These are phyloP conservation scores for Podospora conica DNA, from an alignment of 495 filamentous ascomycete genomes.

Conservation along the genomic window DNA sequence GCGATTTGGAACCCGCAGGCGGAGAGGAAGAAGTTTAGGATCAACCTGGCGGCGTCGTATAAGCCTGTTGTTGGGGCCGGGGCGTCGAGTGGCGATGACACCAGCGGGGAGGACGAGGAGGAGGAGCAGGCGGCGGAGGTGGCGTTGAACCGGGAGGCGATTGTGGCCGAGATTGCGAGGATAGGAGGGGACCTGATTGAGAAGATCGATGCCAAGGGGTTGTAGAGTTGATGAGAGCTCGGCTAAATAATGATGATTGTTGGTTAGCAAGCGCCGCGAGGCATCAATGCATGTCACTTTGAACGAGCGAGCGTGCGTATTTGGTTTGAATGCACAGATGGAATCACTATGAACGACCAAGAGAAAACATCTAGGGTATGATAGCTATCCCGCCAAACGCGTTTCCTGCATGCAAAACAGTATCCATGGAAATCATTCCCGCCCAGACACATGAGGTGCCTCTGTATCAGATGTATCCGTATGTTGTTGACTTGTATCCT, in stretches of 20 bases:
- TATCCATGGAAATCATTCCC: slow-evolving; percentile 3
- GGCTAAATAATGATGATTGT: background rate
- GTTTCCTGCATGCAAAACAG: slow-evolving; percentile 12
- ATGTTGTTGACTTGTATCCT: background rate
- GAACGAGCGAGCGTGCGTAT: background rate
- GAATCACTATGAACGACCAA: background rate
- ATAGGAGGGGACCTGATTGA: slow-evolving; percentile 58
- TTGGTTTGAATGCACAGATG: background rate
- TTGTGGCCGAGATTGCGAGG: slow-evolving; percentile 73
- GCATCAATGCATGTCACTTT: background rate
- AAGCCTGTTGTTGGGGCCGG: slow-evolving; percentile 36
- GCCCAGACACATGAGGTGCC: background rate
- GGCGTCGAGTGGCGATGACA: background rate
- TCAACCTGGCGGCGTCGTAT: slow-evolving; percentile 64
- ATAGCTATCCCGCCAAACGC: slow-evolving; percentile 2
- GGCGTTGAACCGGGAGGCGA: slow-evolving; percentile 63
- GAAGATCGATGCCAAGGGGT: slow-evolving; percentile 42
- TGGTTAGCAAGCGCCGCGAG: background rate
- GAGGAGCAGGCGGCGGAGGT: slow-evolving; percentile 34
- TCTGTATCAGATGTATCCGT: background rate
- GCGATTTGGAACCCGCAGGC: slow-evolving; percentile 77
- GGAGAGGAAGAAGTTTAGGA: slow-evolving; percentile 51
- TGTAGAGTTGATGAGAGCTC: background rate
- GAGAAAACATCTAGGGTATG: slow-evolving; percentile 21
- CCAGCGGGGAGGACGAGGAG: slow-evolving; percentile 3